Base-by-base conservation (phyloP, 2,329 filamentous ascomycete genomes). In the Phaeoacremonium minimum region DNA sequence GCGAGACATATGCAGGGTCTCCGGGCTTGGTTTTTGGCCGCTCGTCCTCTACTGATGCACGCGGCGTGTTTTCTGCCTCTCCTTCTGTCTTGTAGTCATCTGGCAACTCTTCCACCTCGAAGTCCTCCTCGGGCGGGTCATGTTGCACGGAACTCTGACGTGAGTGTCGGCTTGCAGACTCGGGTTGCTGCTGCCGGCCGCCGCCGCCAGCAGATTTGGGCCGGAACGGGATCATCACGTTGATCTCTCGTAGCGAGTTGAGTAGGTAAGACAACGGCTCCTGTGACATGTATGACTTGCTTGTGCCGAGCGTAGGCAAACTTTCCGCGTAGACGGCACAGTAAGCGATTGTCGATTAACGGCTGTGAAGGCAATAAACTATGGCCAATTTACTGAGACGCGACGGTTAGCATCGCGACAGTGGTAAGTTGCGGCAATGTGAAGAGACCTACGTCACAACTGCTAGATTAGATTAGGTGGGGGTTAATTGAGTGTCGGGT, bases 1-100 rank as follows among this genome's bases (percentile, higher is more conserved):
- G 63, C 5, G 59, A 47, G n/a, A 67, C 56, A 42, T 60, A 61
- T 20, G 63, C 54, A 5, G 61, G 57, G n/a, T 52, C 47, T 20
- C 40, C 48, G 33, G 47, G 31, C 28, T 39, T 33, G 28, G 39
- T 45, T 13, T 35, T 35, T 26, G 28, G 28, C 20, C 40, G 9
- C 15, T 22, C 35, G 36, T 30, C 29, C 42, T 41, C 26, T 33
- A 34, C 16, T 40, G 18, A 15, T 16, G 30, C 15, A 22, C 14
- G 15, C 18, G 13, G 22, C 7, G 29, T 36, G 41, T n/a, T 32
- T 19, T 37, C 15, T 22, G 32, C 15, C 9, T 38, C 30, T 7
- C 18, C 18, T n/a, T 26, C 14, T 14, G 29, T 15, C 17, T 34
- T 12, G 11, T 31, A 13, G 9, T 33, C 42, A 13, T 40, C 39